Evolutionary conservation across 1,139 yeast genomes (phyloP).

Genomic region (Zygoascus sp.): DNA sequence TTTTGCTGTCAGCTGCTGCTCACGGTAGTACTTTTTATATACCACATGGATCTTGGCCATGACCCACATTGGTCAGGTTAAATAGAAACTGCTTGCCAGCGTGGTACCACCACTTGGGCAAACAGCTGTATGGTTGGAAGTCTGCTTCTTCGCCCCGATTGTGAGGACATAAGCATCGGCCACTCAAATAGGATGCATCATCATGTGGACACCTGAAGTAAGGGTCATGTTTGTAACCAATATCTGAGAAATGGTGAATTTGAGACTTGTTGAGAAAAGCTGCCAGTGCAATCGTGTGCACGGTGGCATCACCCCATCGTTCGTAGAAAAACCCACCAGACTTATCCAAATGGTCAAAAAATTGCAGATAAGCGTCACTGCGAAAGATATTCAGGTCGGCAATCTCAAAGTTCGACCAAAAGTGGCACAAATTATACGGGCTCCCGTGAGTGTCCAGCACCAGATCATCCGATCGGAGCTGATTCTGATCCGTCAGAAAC

Average conservation of each 20-base stretch:
- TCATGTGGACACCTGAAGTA: constrained; percentile 73
- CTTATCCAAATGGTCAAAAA: constrained; percentile 61
- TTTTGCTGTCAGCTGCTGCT: no score
- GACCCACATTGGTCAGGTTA: constrained; percentile 24
- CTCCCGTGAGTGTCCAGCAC: constrained; percentile 37
- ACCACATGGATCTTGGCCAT: constrained; percentile 6
- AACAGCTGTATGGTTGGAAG: constrained; percentile 60
- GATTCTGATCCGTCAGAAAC: constrained; percentile 58
- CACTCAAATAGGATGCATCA: constrained; percentile 44
- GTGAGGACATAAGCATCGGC: constrained; percentile 66
- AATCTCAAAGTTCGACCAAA: constrained; percentile 93
- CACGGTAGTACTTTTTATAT: no score
- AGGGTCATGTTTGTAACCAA: constrained; percentile 84
- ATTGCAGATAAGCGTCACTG: constrained; percentile 62
- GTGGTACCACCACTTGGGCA: constrained; percentile 81
- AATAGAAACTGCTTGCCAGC: constrained; percentile 34
- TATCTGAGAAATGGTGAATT: constrained; percentile 84
- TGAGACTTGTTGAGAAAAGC: constrained; percentile 62
- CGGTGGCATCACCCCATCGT: constrained; percentile 99
- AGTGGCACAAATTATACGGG: constrained; percentile 84
- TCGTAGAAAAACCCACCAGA: constrained; percentile 81
- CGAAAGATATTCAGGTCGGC: constrained; percentile 78
- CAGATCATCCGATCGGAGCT: constrained; percentile 37
- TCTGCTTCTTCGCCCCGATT: constrained; percentile 48
- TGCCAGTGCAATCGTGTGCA: constrained; percentile 74